A percentile compares a stretch with the other conserved stretches of the same genome.
Evolutionary conservation across 164 flowering plant genomes (phyloP).

Genomic region (Malania oleifera): DNA sequence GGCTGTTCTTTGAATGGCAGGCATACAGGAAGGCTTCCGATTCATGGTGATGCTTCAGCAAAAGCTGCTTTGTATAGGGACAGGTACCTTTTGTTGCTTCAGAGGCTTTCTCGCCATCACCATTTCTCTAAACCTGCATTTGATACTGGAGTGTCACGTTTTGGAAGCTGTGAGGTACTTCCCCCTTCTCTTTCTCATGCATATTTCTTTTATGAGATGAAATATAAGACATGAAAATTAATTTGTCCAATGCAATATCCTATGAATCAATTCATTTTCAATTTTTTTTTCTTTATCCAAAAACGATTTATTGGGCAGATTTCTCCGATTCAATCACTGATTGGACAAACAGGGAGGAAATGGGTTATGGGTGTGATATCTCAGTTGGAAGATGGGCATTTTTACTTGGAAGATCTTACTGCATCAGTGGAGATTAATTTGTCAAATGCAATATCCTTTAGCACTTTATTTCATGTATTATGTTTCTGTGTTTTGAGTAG

Average conservation of each 20-base stretch:
- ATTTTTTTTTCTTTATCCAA: background rate
- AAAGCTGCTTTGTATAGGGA: conserved; percentile 79
- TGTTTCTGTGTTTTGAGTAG: background rate
- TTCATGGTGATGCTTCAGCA: conserved; percentile 83
- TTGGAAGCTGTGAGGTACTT: conserved; percentile 80
- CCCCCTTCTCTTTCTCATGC: background rate
- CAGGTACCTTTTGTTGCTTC: conserved; percentile 73
- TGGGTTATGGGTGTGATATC: conserved; percentile 98
- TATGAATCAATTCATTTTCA: background rate
- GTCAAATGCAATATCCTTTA: conserved; percentile 94
- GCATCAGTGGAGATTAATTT: conserved; percentile 84
- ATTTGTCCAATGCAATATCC: too few relatives aligned
- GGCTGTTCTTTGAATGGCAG: conserved; percentile 25
- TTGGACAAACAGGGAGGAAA: conserved; percentile 73
- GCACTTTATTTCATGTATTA: background rate
- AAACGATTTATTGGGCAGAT: conserved; percentile 41
- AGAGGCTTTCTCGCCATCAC: conserved; percentile 77
- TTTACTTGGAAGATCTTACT: conserved; percentile 93
- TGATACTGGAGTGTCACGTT: conserved; percentile 41
- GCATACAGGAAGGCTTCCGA: conserved; percentile 57
- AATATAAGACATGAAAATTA: background rate
- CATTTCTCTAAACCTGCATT: conserved; percentile 83
- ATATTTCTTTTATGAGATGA: background rate
- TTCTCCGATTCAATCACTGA: conserved; percentile 80
- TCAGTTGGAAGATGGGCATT: conserved; percentile 95